A percentile compares a stretch with the other conserved stretches of the same genome.
Evolutionary conservation across 2,329 filamentous ascomycete genomes (phyloP).

Genomic region (Colletotrichum sojae): DNA sequence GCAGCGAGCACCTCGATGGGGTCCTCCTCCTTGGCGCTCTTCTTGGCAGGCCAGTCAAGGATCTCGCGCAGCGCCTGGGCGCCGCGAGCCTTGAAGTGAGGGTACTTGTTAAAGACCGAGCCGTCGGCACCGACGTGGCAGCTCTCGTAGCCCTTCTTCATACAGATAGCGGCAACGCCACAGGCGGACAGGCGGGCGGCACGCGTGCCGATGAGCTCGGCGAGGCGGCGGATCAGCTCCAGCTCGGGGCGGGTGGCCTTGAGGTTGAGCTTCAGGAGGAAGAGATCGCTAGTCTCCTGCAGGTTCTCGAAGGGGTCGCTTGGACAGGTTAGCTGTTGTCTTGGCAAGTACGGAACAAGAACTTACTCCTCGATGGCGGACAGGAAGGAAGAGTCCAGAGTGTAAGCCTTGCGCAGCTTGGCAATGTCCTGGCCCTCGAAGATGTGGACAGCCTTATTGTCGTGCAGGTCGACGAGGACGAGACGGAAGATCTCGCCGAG

Average conservation of each 20-base stretch:
- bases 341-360: constrained; percentile 41
- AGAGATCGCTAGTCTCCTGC: constrained; percentile 87
- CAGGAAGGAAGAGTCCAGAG: constrained; percentile 92
- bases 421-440: constrained; percentile 88
- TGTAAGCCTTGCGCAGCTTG: constrained; percentile 87
- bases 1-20: constrained; percentile 90
- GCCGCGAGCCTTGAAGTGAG: constrained; percentile 94
- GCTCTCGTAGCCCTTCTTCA: constrained; percentile 89
- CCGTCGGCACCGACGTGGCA: constrained; percentile 98
- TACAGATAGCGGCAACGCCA: constrained; percentile 95
- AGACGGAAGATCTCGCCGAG: constrained; percentile 95
- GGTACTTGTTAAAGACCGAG: constrained; percentile 99
- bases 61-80: constrained; percentile 94
- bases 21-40: constrained; percentile 79
- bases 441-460: constrained; percentile 80
- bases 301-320: constrained; percentile 97
- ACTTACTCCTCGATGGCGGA: constrained; percentile 89
- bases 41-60: constrained; percentile 89
- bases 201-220: constrained; percentile 95
- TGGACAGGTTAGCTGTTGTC: constrained; percentile 35
- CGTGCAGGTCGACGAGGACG: constrained; percentile 86
- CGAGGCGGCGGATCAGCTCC: constrained; percentile 88
- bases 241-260: constrained; percentile 82
- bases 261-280: constrained; percentile 82
- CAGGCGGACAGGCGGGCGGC: constrained; percentile 94